phyloP scores from a whole-genome alignment of 768 basidiomycete genomes.

The Boletus rufocinnamomeus region DNA sequence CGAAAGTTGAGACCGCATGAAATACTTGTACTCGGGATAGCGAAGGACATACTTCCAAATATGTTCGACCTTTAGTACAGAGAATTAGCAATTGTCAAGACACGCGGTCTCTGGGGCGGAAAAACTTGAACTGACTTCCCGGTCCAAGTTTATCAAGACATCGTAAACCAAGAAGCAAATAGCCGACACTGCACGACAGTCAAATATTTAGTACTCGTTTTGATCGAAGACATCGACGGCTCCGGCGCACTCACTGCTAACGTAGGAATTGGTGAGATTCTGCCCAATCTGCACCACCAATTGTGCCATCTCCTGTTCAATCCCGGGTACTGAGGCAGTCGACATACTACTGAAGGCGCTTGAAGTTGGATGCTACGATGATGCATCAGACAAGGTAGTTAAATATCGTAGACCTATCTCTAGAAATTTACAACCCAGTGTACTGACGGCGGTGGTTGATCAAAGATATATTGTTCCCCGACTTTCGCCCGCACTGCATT shows the following conservation, averaged over 20 bases:
- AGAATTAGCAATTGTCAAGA: background rate
- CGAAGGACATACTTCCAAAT: slow-evolving; percentile 2
- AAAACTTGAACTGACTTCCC: background rate
- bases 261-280: too few relatives aligned
- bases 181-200: background rate
- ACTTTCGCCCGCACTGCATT: background rate
- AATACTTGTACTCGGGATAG: background rate
- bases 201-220: background rate
- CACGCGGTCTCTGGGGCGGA: background rate
- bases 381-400: too few relatives aligned
- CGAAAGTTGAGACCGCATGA: background rate
- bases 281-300: too few relatives aligned
- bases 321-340: too few relatives aligned
- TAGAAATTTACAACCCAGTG: too few relatives aligned
- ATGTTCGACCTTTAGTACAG: background rate
- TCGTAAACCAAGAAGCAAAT: too few relatives aligned
- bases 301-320: too few relatives aligned
- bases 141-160: slow-evolving; percentile 4
- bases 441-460: too few relatives aligned
- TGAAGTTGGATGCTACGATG: too few relatives aligned
- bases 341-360: too few relatives aligned
- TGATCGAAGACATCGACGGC: background rate
- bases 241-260: too few relatives aligned
- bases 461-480: background rate
- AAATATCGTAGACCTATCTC: too few relatives aligned